Evolutionary conservation across 2,329 filamentous ascomycete genomes (phyloP), one percentile per base, ranked within the genome.

Genomic region (Annulohypoxylon truncatum): DNA sequence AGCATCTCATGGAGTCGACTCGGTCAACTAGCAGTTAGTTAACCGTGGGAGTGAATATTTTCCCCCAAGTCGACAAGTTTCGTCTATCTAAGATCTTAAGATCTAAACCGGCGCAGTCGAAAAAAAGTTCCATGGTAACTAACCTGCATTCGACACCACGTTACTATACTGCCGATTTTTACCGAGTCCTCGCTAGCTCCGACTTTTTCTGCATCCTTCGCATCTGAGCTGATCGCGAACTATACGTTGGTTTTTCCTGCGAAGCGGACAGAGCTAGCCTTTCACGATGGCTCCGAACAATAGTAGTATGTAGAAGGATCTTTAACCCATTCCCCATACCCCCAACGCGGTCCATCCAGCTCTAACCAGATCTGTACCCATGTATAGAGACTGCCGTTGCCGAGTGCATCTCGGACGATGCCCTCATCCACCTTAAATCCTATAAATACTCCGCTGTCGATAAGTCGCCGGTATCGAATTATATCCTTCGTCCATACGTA

Each of bases 371-470:
- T 7, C 7, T 28, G 13, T 48, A 15, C 15, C 42, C 22, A 28
- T 48, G n/a, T n/a, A 48, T 48, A 85, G 83, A 80, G 74, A 77
- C 81, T 79, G 89, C 89, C 56, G 86, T 83, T 61, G 87, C 89
- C 73, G 89, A 91, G 79, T 91, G 91, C 80, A 83, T 98, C 72
- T 96, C 94, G 26, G 93, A 97, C 75, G 94, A 98, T 75, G 93
- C 93, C 58, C 87, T 99, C 72, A 85, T 92, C 66, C 94, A 97
- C 79, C 90, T 99, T 74, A 96, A 94, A 81, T 90, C 91, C 65
- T 99, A 99, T 89, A 96, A 97, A 78, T 99, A 99, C 81, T 97
- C 94, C 73, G 93, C 92, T 75, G 94, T 99, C 80, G 96, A 99
- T 84, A 95, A 97, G 81, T 97, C 94, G 53, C 91, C 92, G 68